Evolutionary conservation across 768 basidiomycete genomes (phyloP).

Genomic region (Clitopilus passeckerianus): DNA sequence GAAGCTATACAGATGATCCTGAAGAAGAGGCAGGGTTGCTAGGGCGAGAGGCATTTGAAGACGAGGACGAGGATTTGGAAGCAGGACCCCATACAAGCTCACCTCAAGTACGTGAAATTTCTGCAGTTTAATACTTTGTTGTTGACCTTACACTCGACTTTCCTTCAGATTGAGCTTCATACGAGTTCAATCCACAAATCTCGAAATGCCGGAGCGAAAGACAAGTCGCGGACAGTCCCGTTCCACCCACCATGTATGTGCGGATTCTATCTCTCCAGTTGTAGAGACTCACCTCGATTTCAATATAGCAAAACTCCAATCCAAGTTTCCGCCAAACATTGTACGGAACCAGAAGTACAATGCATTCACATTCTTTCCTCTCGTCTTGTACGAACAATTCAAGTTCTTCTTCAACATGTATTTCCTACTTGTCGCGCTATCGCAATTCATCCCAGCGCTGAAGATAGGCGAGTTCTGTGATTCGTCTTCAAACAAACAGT

Average conservation of each 20-base stretch:
- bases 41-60: slow-evolving; percentile 30
- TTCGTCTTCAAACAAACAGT: background rate
- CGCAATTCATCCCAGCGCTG: slow-evolving; percentile 92
- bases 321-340: slow-evolving; percentile 78
- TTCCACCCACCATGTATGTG: slow-evolving; percentile 66
- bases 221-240: slow-evolving; percentile 73
- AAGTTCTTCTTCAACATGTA: slow-evolving; percentile 99
- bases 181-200: slow-evolving; percentile 12
- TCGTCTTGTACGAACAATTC: slow-evolving; percentile 99
- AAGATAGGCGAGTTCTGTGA: slow-evolving; percentile 71
- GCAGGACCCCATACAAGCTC: background rate
- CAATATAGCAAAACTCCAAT: slow-evolving; percentile 61
- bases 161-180: slow-evolving; percentile 12
- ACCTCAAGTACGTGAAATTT: background rate
- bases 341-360: slow-evolving; percentile 99
- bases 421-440: slow-evolving; percentile 93
- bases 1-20: slow-evolving; percentile 56
- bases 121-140: background rate
- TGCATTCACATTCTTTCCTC: slow-evolving; percentile 90
- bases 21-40: slow-evolving; percentile 58
- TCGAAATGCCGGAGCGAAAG: slow-evolving; percentile 33
- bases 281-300: background rate
- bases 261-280: background rate
- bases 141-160: background rate
- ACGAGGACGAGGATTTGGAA: slow-evolving; percentile 28